A percentile compares a stretch with the other conserved stretches of the same genome.
Evolutionary conservation across 352 stramenopile species (phyloP).

Genomic region (Globisporangium paroecandrum): DNA sequence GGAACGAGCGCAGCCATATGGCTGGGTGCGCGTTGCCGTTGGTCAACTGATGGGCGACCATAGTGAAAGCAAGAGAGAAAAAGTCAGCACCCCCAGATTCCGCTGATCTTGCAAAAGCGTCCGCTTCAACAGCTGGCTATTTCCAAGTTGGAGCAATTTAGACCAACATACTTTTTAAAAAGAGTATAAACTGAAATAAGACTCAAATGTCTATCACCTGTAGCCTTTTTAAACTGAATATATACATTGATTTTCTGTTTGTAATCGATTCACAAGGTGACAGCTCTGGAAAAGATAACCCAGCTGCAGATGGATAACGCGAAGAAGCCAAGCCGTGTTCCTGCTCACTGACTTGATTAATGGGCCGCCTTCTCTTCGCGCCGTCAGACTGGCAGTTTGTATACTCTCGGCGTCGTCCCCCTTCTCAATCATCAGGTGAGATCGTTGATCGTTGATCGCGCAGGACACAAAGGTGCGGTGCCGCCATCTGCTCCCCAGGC

Average conservation of each 20-base stretch:
- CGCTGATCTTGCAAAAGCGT: constrained; percentile 1
- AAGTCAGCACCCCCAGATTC: constrained; percentile 6
- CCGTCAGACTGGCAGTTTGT: constrained; percentile 4
- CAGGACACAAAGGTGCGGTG: constrained; percentile 13
- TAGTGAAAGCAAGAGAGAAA: not conserved
- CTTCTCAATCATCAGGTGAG: not conserved
- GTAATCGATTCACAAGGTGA: not conserved
- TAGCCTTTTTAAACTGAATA: not conserved
- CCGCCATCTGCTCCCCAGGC: constrained; percentile 11
- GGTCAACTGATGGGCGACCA: not conserved
- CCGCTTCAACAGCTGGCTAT: constrained; percentile 2
- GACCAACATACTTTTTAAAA: not conserved
- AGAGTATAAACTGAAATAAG: not conserved
- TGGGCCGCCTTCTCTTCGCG: not conserved
- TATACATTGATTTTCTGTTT: not conserved
- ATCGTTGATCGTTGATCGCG: not conserved
- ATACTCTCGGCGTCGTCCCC: not conserved
- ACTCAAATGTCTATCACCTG: not conserved
- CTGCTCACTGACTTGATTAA: constrained; percentile 13
- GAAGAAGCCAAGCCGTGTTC: constrained; percentile 7
- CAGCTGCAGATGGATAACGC: constrained; percentile 5
- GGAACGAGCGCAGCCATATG: constrained; percentile 12
- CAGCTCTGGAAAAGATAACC: not conserved
- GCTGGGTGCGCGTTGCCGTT: not conserved
- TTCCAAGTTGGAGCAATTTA: not conserved